Conservation (phyloP, 1,284 basidiomycete genomes). For the Cryptococcus maquisensis region DNA sequence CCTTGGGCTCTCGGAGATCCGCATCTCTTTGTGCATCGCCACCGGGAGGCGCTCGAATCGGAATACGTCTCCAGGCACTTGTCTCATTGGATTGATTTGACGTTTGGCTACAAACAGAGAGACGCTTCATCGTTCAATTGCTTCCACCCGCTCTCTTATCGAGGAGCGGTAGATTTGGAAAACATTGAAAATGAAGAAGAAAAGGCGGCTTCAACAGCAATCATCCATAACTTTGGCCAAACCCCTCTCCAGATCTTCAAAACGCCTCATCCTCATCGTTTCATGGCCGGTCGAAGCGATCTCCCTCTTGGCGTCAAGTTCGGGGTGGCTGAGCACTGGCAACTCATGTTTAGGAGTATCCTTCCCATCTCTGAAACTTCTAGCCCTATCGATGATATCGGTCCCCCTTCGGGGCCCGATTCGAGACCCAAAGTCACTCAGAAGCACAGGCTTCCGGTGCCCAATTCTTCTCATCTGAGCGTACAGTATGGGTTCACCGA, state of each 20-base stretch:
- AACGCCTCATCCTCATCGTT: constrained; percentile 71
- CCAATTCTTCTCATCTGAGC: constrained; percentile 19
- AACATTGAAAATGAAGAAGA: constrained; percentile 78
- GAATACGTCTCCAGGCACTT: constrained; percentile 80
- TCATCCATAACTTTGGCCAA: constrained; percentile 93
- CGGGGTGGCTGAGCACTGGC: constrained; percentile 67
- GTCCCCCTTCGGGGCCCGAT: constrained; percentile 17
- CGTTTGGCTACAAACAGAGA: constrained; percentile 74
- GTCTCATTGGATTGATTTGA: constrained; percentile 88
- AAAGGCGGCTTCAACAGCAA: constrained; percentile 85
- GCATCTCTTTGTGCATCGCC: constrained; percentile 73
- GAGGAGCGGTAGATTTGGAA: constrained; percentile 85
- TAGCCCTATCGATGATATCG: constrained; percentile 58
- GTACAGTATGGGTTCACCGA: constrained; percentile 47
- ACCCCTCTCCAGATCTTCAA: constrained; percentile 85
- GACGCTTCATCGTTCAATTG: constrained; percentile 74
- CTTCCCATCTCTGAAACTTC: constrained; percentile 50
- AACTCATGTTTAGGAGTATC: constrained; percentile 42
- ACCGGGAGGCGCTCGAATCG: constrained; percentile 85
- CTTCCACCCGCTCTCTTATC: constrained; percentile 92
- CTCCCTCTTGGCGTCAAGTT: constrained; percentile 66
- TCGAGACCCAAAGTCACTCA: constrained; percentile 26
- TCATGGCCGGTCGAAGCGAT: constrained; percentile 63
- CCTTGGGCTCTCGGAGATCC: constrained; percentile 87
- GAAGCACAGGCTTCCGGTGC: constrained; percentile 25